phyloP scores from a whole-genome alignment of 768 basidiomycete genomes.

The Rhizopogon vesiculosus region DNA sequence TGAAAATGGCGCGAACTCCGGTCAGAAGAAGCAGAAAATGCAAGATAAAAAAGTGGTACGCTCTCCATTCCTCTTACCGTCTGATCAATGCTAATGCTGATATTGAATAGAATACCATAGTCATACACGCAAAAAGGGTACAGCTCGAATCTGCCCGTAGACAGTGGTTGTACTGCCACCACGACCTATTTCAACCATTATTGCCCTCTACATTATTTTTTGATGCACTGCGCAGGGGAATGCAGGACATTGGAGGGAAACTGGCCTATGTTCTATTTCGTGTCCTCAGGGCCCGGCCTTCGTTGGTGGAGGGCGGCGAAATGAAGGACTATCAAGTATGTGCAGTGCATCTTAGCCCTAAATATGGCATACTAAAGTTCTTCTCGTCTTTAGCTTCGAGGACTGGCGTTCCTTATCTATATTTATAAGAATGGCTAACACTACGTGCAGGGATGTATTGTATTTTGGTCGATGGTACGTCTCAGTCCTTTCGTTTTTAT shows the following conservation, averaged over 20 bases:
- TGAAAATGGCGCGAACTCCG: neutral
- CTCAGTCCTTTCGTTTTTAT: neutral
- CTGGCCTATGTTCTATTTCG: constrained; percentile 31
- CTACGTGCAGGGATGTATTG: constrained; percentile 51
- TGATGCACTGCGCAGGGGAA: constrained; percentile 27
- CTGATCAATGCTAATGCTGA: neutral
- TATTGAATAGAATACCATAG: constrained; percentile 34
- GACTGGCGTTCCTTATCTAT: constrained; percentile 59
- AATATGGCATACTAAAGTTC: neutral
- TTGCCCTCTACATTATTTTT: constrained; percentile 40
- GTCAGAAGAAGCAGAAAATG: constrained; percentile 26
- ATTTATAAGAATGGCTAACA: constrained; percentile 55
- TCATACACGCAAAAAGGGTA: constrained; percentile 31
- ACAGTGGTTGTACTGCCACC: constrained; percentile 43
- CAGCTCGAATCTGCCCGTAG: constrained; percentile 37
- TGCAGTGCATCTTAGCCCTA: neutral
- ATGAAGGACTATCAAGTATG: constrained; percentile 72
- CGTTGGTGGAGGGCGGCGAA: constrained; percentile 45
- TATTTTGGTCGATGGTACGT: constrained; percentile 66
- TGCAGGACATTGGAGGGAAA: constrained; percentile 22
- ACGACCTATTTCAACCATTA: constrained; percentile 41
- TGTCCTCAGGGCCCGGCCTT: constrained; percentile 42
- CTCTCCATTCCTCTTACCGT: neutral
- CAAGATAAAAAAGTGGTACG: constrained; percentile 39
- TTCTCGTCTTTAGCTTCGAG: constrained; percentile 38